A percentile compares a stretch with the other conserved stretches of the same genome.
phyloP scores from a whole-genome alignment of 2,329 filamentous ascomycete genomes.

The Aspergillus latus region DNA sequence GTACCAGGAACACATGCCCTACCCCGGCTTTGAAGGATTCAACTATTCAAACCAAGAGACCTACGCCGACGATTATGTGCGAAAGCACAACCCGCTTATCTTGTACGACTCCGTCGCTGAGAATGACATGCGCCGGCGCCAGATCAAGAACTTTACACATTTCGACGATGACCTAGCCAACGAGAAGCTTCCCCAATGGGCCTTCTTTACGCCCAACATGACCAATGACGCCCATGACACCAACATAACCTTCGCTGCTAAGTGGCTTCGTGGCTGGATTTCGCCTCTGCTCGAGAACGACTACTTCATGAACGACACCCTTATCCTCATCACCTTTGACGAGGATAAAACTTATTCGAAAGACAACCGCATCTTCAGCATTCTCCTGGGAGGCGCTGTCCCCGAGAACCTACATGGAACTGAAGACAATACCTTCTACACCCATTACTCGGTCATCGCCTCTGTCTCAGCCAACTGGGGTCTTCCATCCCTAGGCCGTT shows the following conservation, averaged over 20 bases:
- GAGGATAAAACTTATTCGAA: constrained; percentile 69
- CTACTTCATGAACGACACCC: constrained; percentile 72
- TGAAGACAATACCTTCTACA: constrained; percentile 68
- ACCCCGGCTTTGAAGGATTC: constrained; percentile 68
- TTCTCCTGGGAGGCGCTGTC: constrained; percentile 74
- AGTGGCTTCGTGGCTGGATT: constrained; percentile 68
- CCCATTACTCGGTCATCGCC: constrained; percentile 70
- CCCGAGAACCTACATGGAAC: constrained; percentile 65
- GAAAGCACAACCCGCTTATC: constrained; percentile 73
- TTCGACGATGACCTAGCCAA: constrained; percentile 67
- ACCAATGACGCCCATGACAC: constrained; percentile 74
- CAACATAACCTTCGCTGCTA: constrained; percentile 65
- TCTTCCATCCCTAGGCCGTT: constrained; percentile 67
- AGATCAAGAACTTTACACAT: constrained; percentile 71
- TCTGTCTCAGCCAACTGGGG: constrained; percentile 69
- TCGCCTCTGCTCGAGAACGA: constrained; percentile 67
- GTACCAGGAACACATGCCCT: constrained; percentile 79
- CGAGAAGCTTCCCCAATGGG: constrained; percentile 68
- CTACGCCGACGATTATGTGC: constrained; percentile 72
- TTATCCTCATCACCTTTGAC: constrained; percentile 76
- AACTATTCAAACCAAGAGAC: constrained; percentile 58
- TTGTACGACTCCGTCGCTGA: constrained; percentile 65
- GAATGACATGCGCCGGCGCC: constrained; percentile 59
- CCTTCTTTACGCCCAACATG: constrained; percentile 54
- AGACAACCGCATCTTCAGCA: constrained; percentile 67